Base-by-base conservation (phyloP, 768 basidiomycete genomes). In the Macrolepiota albuminosa region DNA sequence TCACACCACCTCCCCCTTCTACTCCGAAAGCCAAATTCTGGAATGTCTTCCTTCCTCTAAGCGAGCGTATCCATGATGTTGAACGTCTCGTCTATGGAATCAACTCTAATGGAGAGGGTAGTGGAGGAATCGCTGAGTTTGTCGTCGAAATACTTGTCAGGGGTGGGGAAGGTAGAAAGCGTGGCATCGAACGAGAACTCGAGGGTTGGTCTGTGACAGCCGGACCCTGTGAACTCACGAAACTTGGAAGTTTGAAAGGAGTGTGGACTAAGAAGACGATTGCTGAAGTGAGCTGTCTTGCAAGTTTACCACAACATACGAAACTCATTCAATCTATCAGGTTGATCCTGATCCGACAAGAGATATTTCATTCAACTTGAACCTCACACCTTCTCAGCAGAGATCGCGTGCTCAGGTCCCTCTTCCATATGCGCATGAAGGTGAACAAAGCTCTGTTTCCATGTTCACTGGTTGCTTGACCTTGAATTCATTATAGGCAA, bases 351-450 rank as follows among this genome's bases (percentile, higher is more conserved):
- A 93, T 66, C 83, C 87, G 2, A 85, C 84, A 2, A 81, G 86
- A 56, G 81, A 85, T 64, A 72, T 91, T n/a, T 81, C 93, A 0
- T 98, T 98, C 79, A 97, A 97, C 70, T 81, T 98, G 33, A 83
- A 76, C 55, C 82, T 98, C 56, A 98, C 94, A 9, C 78, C 83
- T 16, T 83, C 89, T 26, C 96, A 98, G 69, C 86, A 88, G 67
- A 81, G 83, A 61, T 87, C 88, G 24, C 82, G 93, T 54, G 86
- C 91, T 1, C 81, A 84, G 59, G 94, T 98, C 2, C 89, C 93
- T 14, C 74, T 98, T 40, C 96, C 96, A 3, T 99, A 97, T 68
- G 90, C 81, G 2, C 94, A 95, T 67, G 86, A 91, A 77, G 92
- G 93, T 84, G 66, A 64, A 69, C 45, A 3, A 58, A 21, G 42